Conservation (phyloP, 2,329 filamentous ascomycete genomes). For the Beauveria sp. region DNA sequence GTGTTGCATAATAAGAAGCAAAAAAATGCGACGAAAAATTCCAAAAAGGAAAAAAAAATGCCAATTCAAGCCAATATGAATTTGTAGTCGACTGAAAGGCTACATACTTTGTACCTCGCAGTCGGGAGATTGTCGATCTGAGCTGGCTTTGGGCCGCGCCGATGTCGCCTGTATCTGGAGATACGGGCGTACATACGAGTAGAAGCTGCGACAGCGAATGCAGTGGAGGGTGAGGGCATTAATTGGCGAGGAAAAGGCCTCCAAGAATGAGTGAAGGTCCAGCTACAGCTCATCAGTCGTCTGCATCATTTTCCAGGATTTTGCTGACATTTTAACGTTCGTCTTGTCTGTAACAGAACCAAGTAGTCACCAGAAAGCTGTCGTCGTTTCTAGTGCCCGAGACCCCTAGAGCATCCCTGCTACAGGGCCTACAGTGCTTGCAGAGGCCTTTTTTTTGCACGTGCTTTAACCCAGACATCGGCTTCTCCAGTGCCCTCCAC, state of each 20-base stretch:
- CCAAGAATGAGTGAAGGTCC: not conserved
- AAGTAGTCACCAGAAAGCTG: too few relatives aligned
- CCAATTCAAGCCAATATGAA: not conserved
- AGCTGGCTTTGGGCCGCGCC: not conserved
- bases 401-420: not conserved
- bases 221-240: not conserved
- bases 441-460: not conserved
- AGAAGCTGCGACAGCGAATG: not conserved
- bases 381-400: not conserved
- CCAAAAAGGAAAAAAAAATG: too few relatives aligned
- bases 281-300: not conserved
- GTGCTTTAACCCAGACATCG: not conserved
- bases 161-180: conserved; percentile 9
- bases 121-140: not conserved
- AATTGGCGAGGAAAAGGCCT: not conserved
- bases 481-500: not conserved
- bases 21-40: too few relatives aligned
- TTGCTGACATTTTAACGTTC: not conserved
- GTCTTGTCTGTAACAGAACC: not conserved
- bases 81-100: not conserved
- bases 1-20: too few relatives aligned
- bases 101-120: not conserved
- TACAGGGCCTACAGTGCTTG: not conserved
- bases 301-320: not conserved
- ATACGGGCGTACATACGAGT: conserved; percentile 9